Evolutionary conservation across 345 rosid species (phyloP).

Genomic region (Aethionema arabicum): DNA sequence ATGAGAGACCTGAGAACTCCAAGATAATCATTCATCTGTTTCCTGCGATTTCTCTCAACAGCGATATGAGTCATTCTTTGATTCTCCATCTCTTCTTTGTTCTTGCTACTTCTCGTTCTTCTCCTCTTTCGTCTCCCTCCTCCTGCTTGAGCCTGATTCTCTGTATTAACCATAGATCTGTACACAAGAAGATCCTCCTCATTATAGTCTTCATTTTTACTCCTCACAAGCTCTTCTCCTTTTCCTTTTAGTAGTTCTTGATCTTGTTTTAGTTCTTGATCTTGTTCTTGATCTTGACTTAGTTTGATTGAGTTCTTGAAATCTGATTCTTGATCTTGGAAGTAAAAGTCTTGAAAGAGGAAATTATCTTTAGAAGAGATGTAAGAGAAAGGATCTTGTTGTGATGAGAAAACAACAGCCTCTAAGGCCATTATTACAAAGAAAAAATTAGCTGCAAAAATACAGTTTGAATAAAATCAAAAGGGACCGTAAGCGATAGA

Average conservation of each 20-base stretch:
- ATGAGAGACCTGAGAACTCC: slow-evolving; percentile 76
- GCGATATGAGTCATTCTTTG: slow-evolving; percentile 95
- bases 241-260: slow-evolving; percentile 18
- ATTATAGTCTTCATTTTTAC: slow-evolving; percentile 9
- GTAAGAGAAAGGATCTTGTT: slow-evolving; percentile 61
- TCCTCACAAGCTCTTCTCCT: background rate
- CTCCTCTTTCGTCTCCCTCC: slow-evolving; percentile 54
- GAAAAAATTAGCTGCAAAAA: slow-evolving; percentile 8
- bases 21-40: slow-evolving; percentile 91
- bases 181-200: slow-evolving; percentile 30
- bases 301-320: slow-evolving; percentile 34
- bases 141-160: slow-evolving; percentile 29
- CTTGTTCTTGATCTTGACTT: slow-evolving; percentile 37
- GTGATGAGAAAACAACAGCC: slow-evolving; percentile 68
- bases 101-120: slow-evolving; percentile 61
- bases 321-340: slow-evolving; percentile 45
- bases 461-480: slow-evolving; percentile 11
- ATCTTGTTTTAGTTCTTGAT: slow-evolving; percentile 18
- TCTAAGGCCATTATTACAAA: slow-evolving; percentile 56
- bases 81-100: slow-evolving; percentile 85
- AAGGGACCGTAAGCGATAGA: slow-evolving; percentile 9
- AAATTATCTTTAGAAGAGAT: slow-evolving; percentile 45
- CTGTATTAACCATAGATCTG: slow-evolving; percentile 22
- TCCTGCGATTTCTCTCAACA: slow-evolving; percentile 94
- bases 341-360: slow-evolving; percentile 32